phyloP scores from a whole-genome alignment of 2,329 filamentous ascomycete genomes.

The Coleophoma eucalyptorum region DNA sequence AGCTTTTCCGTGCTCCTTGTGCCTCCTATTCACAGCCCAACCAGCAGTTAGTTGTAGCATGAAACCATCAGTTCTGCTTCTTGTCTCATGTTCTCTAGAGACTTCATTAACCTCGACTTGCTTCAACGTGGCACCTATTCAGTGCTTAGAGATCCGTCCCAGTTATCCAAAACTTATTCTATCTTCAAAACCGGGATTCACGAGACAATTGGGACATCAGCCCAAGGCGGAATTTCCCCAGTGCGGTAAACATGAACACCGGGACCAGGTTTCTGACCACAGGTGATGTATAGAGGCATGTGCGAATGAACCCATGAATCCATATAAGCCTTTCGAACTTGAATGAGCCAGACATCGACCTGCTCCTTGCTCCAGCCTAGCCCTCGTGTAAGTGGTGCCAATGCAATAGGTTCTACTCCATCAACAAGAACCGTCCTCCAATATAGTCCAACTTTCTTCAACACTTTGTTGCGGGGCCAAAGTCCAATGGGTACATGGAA shows the following conservation, averaged over 20 bases:
- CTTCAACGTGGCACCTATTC: no score
- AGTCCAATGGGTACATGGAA: constrained; percentile 50
- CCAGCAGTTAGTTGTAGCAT: no score
- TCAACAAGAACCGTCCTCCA: constrained; percentile 47
- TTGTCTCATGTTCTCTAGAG: no score
- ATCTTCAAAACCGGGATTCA: not conserved
- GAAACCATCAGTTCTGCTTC: no score
- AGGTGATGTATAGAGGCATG: constrained; percentile 53
- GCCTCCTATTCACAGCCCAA: no score
- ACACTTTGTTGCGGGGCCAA: constrained; percentile 42
- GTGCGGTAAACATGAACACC: not conserved
- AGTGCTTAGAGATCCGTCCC: no score
- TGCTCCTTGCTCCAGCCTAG: constrained; percentile 44
- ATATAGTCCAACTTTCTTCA: constrained; percentile 48
- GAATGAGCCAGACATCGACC: constrained; percentile 43
- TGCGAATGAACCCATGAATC: constrained; percentile 38
- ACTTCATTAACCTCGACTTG: no score
- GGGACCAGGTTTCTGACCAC: constrained; percentile 45
- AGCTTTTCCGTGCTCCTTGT: no score
- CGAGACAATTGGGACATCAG: not conserved
- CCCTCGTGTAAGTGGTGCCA: constrained; percentile 47
- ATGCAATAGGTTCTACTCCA: constrained; percentile 45
- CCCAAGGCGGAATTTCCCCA: constrained; percentile 1
- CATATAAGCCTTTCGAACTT: constrained; percentile 44
- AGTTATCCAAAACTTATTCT: no score